Evolutionary conservation across 192 early-diverging fungal species (phyloP), one percentile per base, ranked within the genome.

Genomic region (Backusella circina): DNA sequence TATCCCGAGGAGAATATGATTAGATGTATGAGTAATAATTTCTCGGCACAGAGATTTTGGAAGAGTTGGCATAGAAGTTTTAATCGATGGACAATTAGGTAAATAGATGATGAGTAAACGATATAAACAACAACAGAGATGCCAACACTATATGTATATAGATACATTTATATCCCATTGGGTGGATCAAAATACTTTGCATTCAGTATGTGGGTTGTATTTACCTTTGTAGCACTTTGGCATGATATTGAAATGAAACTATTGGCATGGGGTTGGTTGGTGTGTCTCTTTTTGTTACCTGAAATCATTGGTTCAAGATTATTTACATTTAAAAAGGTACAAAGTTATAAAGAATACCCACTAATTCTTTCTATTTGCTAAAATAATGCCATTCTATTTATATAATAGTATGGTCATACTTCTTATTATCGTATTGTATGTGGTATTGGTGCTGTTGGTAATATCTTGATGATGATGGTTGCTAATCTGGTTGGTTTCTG

Each of bases 171-270:
- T 80, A 88, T 98, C 7, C 96, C 97, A 13, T 80, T 99, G 65
- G 97, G 97, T 16, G 97, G 96, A 38, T 80, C 86, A 8, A 78
- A 79, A 8, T 87, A 90, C 65, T 86, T 88, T 57, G 44, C 85
- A 15, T 86, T 93, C 81, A 96, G 95, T 77, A 90, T 93, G 36
- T 94, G 91, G 80, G 86, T 93, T 0, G 87, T 95, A 2, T 99
- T 99, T 80, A 95, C 96, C 0, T 99, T 98, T 87, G 97, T 99
- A 10, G 97, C 96, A 13, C 68, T 98, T 16, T 99, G 97, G 97
- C 97, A 99, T 82, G 97, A 99, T 77, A 91, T 97, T 32, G 86
- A 90, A 21, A 75, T 95, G 76, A 86, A 88, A 18, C 77, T 98
- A 26, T 75, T 98, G 78, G 92, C 93, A 41, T 99, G 95, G 95